Base-by-base conservation (phyloP, 805 yeast genomes). In the Komagataella populi region DNA sequence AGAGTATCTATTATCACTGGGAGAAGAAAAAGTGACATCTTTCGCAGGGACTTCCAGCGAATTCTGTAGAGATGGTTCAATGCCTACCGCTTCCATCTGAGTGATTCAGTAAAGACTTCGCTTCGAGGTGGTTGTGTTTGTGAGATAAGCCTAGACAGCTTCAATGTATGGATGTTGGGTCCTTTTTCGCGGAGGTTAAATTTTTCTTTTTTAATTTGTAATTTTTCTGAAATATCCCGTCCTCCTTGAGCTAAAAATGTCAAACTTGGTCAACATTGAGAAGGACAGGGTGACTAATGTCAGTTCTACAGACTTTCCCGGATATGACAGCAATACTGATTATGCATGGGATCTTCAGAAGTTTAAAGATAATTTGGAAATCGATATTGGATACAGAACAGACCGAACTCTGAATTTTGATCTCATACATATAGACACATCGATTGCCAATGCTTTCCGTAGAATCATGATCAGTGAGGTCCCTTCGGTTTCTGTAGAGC, bases 401-500 rank as follows among this genome's bases (percentile, higher is more conserved):
- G 84, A 82, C 53, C 77, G 90, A 64, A 70, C 73, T 30, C 88
- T 91, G 52, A 88, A 87, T 66, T 93, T 93, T 60, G 99, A 93
- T 66, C 72, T 93, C 56, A 70, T 86, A 53, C 83, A 87, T 60
- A 70, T 90, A 50, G 99, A 93, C 66, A 86, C 98, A 1, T 87
- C 98, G 10, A 72, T 93, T 53, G 90, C 98, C 47, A 93, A 93
- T 70, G 97, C 99, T 0, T 89, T 91, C 69, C 83, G 99, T 64
- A 84, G 99, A 63, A 86, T 93, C 60, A 90, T 93, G 98, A 82
- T 93, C 51, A 79, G 97, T 1, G 99, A 93, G 65, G 96, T 93
- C 45, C 99, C 99, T 18, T 78, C 93, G 1, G 95, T 91, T 48
- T 98, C 99, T 14, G 85, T 96, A 20, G 99, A 93, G 67, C 80